These are phyloP conservation scores for Daldinia decipiens DNA, from an alignment of 495 filamentous ascomycete genomes.

Conservation along the genomic window DNA sequence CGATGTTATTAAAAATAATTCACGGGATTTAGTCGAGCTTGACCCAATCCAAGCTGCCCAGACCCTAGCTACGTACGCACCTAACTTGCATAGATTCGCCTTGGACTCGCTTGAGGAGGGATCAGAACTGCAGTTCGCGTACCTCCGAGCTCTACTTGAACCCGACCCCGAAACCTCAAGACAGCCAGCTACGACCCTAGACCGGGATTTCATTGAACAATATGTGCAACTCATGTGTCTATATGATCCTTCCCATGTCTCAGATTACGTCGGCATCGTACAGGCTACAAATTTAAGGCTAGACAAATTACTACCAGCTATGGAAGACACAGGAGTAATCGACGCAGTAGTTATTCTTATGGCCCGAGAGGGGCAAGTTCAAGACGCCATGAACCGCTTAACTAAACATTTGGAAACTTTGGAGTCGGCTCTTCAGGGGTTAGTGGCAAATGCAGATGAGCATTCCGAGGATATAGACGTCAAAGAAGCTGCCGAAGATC, in stretches of 20 bases:
- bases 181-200: constrained; percentile 49
- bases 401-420: constrained; percentile 80
- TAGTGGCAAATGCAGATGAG: constrained; percentile 64
- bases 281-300: constrained; percentile 83
- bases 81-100: constrained; percentile 76
- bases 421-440: constrained; percentile 78
- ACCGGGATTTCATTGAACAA: constrained; percentile 74
- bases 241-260: constrained; percentile 83
- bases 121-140: constrained; percentile 74
- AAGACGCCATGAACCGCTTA: constrained; percentile 84
- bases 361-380: constrained; percentile 86
- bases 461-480: constrained; percentile 62
- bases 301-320: constrained; percentile 81
- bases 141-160: constrained; percentile 82
- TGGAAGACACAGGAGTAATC: constrained; percentile 88
- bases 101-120: constrained; percentile 72
- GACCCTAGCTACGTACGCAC: constrained; percentile 71
- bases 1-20: constrained; percentile 73
- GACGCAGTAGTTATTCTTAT: constrained; percentile 94
- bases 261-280: constrained; percentile 81
- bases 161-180: constrained; percentile 60
- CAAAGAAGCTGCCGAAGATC: constrained; percentile 63
- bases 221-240: constrained; percentile 92
- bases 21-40: constrained; percentile 73
- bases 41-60: constrained; percentile 75